Base-by-base conservation (phyloP, 2,329 filamentous ascomycete species). In the Hirsutella rhossiliensis region DNA sequence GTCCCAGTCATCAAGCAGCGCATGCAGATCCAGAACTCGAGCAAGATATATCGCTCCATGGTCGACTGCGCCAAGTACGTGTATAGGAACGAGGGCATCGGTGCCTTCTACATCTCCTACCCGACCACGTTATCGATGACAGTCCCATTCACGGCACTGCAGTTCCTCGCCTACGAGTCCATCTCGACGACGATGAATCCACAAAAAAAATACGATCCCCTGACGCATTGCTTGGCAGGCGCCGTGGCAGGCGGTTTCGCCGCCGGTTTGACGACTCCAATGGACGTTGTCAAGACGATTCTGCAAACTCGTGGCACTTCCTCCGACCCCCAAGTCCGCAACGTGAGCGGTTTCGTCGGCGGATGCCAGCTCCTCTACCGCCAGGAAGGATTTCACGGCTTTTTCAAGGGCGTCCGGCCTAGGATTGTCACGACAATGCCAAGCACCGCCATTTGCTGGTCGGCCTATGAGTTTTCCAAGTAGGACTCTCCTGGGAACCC, bases 391-490 rank as follows among this genome's bases (percentile, higher is more conserved):
- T 73, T 84, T 56, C 72, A 71, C 45, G 92, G 92, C 4, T 98
- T 97, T 66, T 89, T 96, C 68, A 89, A 94, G 60, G 92, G 92
- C 38, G 78, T 96, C 60, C 82, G 85, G 55, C 92, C 92, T 40
- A 76, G 92, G 57, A 83, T 98, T 40, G 81, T 98, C 49, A 96
- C 89, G 11, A 95, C 92, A 2, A 97, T 97, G 84, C 92, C 92
- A 18, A 96, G 89, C 67, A 98, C 92, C 30, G 92, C 92, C n/a
- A 98, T 98, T 59, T 98, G 92, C 73, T 98, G 92, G 92, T 92
- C 78, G 34, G 78, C 78, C 28, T 82, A 82, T 54, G 78, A 82
- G 56, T 78, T 78, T 50, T 82, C 76, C 54, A 82, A 82, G 78
- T 81, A 64, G 56, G 76, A 67, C 30, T 15, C 2, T 19, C 15